Conservation (phyloP, 768 basidiomycete genomes). For the Leccinum variicolor region DNA sequence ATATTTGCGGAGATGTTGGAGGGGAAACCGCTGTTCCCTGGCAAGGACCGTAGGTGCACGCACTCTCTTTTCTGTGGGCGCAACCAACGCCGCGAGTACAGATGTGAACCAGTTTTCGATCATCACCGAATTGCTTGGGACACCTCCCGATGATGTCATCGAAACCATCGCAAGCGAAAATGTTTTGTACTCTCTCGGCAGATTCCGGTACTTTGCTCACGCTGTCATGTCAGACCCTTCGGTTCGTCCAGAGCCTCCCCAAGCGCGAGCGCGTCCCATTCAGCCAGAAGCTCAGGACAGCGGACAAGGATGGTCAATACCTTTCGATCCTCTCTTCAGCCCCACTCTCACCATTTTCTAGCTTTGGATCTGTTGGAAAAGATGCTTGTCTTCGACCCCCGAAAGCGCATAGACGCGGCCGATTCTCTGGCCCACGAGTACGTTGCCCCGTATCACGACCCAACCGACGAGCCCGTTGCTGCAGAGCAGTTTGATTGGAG, state of each 20-base stretch:
- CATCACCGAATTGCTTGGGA: conserved; percentile 96
- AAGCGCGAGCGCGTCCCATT: conserved; percentile 96
- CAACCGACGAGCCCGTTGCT: conserved; percentile 94
- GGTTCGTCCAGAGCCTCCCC: conserved; percentile 97
- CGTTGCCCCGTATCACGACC: conserved; percentile 96
- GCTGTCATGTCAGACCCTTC: conserved; percentile 68
- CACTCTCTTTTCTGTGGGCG: not conserved
- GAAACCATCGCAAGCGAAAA: conserved; percentile 98
- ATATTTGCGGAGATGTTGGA: conserved; percentile 99
- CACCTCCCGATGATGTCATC: conserved; percentile 99
- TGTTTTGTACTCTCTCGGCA: conserved; percentile 52
- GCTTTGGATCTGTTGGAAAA: conserved; percentile 95
- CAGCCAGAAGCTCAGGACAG: conserved; percentile 85
- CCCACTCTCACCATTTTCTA: conserved; percentile 27
- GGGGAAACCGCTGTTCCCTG: conserved; percentile 97
- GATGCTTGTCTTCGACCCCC: conserved; percentile 98
- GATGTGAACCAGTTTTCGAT: conserved; percentile 99
- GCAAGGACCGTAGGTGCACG: conserved; percentile 89
- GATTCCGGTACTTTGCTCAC: conserved; percentile 9
- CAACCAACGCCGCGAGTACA: conserved; percentile 31
- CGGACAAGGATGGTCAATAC: conserved; percentile 78
- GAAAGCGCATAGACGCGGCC: conserved; percentile 93
- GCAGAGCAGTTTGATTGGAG: conserved; percentile 97
- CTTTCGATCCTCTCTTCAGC: not conserved
- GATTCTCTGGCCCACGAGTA: conserved; percentile 91